Percentiles rank a stretch among this genome's conserved stretches.
phyloP scores from a whole-genome alignment of 805 yeast genomes.

The Candida easanensis region DNA sequence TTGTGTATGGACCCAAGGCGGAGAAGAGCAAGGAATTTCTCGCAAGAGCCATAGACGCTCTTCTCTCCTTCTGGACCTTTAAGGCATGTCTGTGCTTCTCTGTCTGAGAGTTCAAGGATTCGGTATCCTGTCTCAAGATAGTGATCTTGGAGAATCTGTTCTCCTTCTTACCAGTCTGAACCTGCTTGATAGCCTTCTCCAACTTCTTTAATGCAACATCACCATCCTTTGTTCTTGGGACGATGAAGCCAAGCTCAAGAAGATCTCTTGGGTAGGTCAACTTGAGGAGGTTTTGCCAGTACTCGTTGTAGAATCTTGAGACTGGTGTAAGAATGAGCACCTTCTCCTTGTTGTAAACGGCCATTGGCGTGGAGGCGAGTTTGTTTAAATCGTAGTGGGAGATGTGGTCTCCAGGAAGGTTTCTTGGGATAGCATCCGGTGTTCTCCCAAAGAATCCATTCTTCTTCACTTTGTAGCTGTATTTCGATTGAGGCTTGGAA shows the following conservation, averaged over 20 bases:
- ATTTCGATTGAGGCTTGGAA: constrained; percentile 25
- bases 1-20: constrained; percentile 81
- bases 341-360: constrained; percentile 74
- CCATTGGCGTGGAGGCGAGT: constrained; percentile 66
- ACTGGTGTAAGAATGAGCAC: constrained; percentile 88
- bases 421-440: constrained; percentile 56
- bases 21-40: constrained; percentile 89
- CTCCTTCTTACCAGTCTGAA: constrained; percentile 62
- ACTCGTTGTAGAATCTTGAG: constrained; percentile 78
- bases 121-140: constrained; percentile 86
- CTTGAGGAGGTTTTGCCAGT: constrained; percentile 80
- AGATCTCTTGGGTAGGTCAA: constrained; percentile 81
- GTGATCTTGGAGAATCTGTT: constrained; percentile 79
- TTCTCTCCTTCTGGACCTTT: constrained; percentile 80
- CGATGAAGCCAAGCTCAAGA: constrained; percentile 85
- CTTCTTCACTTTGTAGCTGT: constrained; percentile 27
- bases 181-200: constrained; percentile 70
- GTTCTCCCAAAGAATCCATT: constrained; percentile 37
- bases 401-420: constrained; percentile 68
- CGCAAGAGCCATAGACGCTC: constrained; percentile 90
- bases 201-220: constrained; percentile 70
- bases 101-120: constrained; percentile 65
- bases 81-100: constrained; percentile 93
- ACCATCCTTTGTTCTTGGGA: constrained; percentile 82
- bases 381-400: constrained; percentile 83